These are phyloP conservation scores for Coniochaeta sp. DNA, from an alignment of 2,329 filamentous ascomycete genomes.

Conservation along the genomic window DNA sequence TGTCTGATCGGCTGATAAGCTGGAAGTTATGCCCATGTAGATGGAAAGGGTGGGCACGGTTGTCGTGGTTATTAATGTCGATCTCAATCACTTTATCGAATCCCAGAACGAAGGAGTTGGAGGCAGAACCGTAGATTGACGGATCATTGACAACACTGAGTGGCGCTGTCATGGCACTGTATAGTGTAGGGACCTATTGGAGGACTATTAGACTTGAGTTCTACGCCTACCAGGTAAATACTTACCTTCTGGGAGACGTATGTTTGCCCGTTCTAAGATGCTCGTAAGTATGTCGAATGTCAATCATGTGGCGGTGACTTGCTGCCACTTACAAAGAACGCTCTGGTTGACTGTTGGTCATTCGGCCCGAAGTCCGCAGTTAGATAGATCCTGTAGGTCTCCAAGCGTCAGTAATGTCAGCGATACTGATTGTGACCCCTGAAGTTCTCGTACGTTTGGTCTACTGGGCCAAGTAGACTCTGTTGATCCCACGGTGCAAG, in stretches of 20 bases:
- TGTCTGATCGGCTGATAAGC: constrained; percentile 23
- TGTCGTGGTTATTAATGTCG: constrained; percentile 51
- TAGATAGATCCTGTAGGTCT: neutral
- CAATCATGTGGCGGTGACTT: neutral
- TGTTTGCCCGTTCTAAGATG: constrained; percentile 23
- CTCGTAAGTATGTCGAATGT: too few species aligned
- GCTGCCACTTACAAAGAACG: too few species aligned
- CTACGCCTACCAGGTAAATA: too few species aligned
- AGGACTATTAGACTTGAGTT: too few species aligned
- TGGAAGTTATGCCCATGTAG: constrained; percentile 57
- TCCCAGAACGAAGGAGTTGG: constrained; percentile 45
- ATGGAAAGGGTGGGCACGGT: constrained; percentile 55
- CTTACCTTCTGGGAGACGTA: constrained; percentile 47
- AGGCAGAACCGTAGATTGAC: constrained; percentile 40
- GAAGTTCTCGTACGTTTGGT: neutral
- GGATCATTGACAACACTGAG: constrained; percentile 37
- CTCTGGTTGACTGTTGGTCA: too few species aligned
- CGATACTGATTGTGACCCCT: too few species aligned
- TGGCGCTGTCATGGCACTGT: constrained; percentile 51
- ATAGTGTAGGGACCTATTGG: constrained; percentile 51
- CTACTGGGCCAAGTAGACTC: constrained; percentile 18
- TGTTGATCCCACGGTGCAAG: constrained; percentile 56
- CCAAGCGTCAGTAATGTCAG: too few species aligned
- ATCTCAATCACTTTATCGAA: constrained; percentile 48
- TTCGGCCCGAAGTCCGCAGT: neutral